Conservation (phyloP, 2,329 filamentous ascomycete genomes). For the Colletotrichum sp. region DNA sequence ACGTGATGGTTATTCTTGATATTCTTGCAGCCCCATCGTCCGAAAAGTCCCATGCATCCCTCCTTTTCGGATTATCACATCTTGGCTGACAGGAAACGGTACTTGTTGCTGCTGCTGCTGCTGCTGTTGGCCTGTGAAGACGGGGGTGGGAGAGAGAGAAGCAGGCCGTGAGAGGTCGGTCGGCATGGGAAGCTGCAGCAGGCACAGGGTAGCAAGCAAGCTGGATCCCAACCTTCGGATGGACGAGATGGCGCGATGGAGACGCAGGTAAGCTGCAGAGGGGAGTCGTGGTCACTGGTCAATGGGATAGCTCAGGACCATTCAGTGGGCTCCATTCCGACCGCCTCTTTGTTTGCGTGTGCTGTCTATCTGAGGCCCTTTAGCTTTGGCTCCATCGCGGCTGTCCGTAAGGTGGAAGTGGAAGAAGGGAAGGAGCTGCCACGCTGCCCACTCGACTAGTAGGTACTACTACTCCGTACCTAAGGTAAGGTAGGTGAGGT, state of each 20-base stretch:
- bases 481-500: neutral
- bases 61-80: neutral
- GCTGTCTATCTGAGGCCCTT: neutral
- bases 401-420: constrained; percentile 6
- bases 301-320: neutral
- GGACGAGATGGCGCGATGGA: neutral
- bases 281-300: constrained; percentile 19
- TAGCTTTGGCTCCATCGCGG: constrained; percentile 10
- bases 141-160: neutral
- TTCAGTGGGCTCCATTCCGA: constrained; percentile 18
- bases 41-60: neutral
- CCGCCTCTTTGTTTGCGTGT: constrained; percentile 15
- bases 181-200: neutral
- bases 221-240: neutral
- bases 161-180: neutral
- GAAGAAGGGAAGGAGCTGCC: neutral
- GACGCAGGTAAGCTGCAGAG: constrained; percentile 5
- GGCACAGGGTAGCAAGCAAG: neutral
- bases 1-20: neutral
- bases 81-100: neutral
- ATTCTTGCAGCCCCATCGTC: neutral
- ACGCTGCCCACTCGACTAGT: neutral
- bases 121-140: neutral
- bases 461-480: too few species aligned
- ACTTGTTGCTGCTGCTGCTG: neutral